Conservation (phyloP, 78 protist genomes). For the Capsaspora owczarzaki region DNA sequence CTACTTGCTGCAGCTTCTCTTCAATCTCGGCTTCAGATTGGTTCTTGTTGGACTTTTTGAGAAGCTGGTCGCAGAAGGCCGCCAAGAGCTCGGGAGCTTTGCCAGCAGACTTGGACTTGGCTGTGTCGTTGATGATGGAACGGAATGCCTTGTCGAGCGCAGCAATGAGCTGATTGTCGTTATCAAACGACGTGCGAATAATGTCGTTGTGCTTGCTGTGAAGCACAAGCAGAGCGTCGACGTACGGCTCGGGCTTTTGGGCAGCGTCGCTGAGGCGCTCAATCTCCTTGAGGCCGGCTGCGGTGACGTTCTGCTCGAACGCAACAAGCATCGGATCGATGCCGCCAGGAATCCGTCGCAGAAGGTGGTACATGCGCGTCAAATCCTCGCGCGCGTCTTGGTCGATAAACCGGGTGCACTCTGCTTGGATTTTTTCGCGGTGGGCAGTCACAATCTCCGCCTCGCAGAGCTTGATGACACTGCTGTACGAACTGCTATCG, state of each 20-base stretch:
- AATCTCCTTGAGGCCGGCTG: background rate
- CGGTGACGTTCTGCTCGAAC: constrained; percentile 37
- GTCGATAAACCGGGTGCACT: background rate
- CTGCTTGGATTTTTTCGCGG: background rate
- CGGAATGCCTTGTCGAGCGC: constrained; percentile 67
- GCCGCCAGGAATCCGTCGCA: constrained; percentile 52
- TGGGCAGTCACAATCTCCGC: constrained; percentile 48
- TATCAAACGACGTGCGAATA: constrained; percentile 42
- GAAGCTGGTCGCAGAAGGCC: constrained; percentile 58
- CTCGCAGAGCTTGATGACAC: constrained; percentile 25
- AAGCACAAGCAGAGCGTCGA: constrained; percentile 59
- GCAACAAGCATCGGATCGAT: constrained; percentile 46
- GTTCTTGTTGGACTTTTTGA: constrained; percentile 39
- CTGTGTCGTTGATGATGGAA: constrained; percentile 41
- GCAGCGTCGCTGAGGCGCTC: background rate
- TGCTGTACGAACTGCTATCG: too few species aligned
- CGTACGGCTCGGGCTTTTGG: constrained; percentile 23
- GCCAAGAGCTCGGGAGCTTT: constrained; percentile 66
- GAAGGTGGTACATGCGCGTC: constrained; percentile 49
- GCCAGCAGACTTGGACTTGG: constrained; percentile 6
- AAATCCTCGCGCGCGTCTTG: constrained; percentile 21
- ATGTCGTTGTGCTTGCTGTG: constrained; percentile 41
- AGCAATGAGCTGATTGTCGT: constrained; percentile 48
- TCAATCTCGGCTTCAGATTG: constrained; percentile 54
- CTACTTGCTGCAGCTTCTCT: constrained; percentile 43